These are phyloP conservation scores for Xylariaceae sp. DNA, from an alignment of 2,329 filamentous ascomycete genomes.

Conservation along the genomic window DNA sequence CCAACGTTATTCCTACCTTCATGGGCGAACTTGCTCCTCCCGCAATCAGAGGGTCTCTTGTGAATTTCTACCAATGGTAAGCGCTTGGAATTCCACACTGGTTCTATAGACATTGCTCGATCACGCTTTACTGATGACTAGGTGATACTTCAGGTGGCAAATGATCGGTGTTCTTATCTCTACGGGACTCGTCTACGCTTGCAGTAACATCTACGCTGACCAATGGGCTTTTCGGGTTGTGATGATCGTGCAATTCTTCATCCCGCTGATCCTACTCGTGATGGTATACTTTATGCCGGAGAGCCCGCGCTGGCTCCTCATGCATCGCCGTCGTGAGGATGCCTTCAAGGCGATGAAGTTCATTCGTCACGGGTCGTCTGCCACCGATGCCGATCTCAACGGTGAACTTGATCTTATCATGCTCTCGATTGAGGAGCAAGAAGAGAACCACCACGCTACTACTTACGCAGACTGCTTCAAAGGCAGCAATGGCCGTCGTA, in stretches of 20 bases:
- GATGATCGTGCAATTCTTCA: background rate
- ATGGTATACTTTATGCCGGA: background rate
- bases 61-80: conserved; percentile 18
- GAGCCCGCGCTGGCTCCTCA: background rate
- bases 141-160: no score
- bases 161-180: background rate
- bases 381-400: conserved; percentile 7
- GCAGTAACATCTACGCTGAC: no score
- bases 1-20: conserved; percentile 11
- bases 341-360: conserved; percentile 8
- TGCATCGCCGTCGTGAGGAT: conserved; percentile 5
- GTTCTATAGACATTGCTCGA: no score
- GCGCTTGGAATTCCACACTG: no score
- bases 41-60: conserved; percentile 9
- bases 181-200: background rate
- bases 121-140: no score
- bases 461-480: conserved; percentile 11
- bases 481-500: conserved; percentile 15
- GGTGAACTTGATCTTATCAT: conserved; percentile 10
- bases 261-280: background rate
- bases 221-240: background rate
- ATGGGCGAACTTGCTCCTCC: conserved; percentile 7
- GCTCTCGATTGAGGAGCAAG: conserved; percentile 9
- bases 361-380: conserved; percentile 4
- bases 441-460: conserved; percentile 10